phyloP scores from a whole-genome alignment of 257 asterid species.

The Gynochthodes officinalis region DNA sequence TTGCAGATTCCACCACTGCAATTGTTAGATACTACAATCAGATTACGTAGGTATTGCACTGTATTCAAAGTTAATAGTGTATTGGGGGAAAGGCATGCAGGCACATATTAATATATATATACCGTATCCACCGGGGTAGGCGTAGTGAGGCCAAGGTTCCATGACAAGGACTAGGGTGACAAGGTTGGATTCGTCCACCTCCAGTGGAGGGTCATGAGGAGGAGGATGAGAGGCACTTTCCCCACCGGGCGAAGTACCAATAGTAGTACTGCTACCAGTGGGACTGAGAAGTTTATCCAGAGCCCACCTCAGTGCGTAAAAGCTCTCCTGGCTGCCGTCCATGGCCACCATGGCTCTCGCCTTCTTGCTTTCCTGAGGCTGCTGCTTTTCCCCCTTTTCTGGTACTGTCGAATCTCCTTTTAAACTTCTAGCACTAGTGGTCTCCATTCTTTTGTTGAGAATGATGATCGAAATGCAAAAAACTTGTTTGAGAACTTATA shows the following conservation, averaged over 20 bases:
- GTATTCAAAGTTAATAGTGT: too few relatives aligned
- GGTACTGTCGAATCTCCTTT: background rate
- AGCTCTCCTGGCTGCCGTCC: slow-evolving; percentile 72
- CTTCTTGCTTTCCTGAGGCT: background rate
- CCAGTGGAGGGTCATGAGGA: background rate
- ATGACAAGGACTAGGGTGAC: slow-evolving; percentile 50
- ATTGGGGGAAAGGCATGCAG: too few relatives aligned
- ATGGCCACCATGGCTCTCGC: slow-evolving; percentile 54
- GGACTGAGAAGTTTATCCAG: slow-evolving; percentile 40
- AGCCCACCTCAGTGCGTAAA: slow-evolving; percentile 52
- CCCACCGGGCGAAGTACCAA: background rate
- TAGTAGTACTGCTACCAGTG: background rate
- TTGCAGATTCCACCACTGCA: slow-evolving; percentile 42
- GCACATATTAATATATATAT: too few relatives aligned
- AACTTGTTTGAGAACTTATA: too few relatives aligned
- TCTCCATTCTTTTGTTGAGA: background rate
- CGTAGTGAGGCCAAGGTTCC: slow-evolving; percentile 55
- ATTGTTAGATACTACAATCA: background rate
- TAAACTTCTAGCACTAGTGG: background rate
- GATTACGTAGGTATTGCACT: too few relatives aligned
- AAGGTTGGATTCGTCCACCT: slow-evolving; percentile 8
- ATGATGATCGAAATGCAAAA: background rate
- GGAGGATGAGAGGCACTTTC: background rate
- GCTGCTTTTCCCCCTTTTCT: slow-evolving; percentile 2
- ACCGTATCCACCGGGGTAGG: slow-evolving; percentile 55